Evolutionary conservation across 2,329 filamentous ascomycete species (phyloP), one percentile per base, ranked within the genome.

Genomic region (Beauveria sp.): DNA sequence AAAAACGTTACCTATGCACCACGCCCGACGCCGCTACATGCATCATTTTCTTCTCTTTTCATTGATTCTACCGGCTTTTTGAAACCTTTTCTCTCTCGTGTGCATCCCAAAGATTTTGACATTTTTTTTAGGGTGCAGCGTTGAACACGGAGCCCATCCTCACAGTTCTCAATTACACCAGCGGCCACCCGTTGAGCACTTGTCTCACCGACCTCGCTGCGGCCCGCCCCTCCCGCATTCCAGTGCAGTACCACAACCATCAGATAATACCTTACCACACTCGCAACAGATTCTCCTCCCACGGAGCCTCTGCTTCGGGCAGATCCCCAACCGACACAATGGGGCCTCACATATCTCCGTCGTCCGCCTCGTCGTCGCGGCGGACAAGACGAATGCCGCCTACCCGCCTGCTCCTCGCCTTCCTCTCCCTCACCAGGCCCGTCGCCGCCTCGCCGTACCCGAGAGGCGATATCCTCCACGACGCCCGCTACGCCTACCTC

Each of bases 401-500:
- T 2, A 14, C 18, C 24, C 48, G 64, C 62, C 64, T 65, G 64
- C 64, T 65, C 63, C 67, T 80, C 63, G 69, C 79, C 64, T 68
- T 80, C 65, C 68, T 72, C 28, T 70, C 69, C 63, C 69, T 65
- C 67, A 71, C 66, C 63, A 3, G 41, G 18, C 68, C 68, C 47
- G 70, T 64, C 37, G 63, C 67, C 63, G 66, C 69, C 55, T 81
- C 82, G 20, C 83, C 84, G 0, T 80, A 76, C 61, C 81, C 81
- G 47, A 76, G 75, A 67, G 79, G 83, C 62, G 57, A 59, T 18
- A 43, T 59, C 50, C 69, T 81, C 34, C 77, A 79, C 67, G 78
- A 79, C 67, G 62, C 66, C 34, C 81, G 80, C 65, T 79, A 76
- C 66, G 79, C 78, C 60, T 84, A 76, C 64, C 76, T 85, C 46